Evolutionary conservation across 345 rosid species (phyloP), one percentile per base, ranked within the genome.

Genomic region (Iberis pinnata): DNA sequence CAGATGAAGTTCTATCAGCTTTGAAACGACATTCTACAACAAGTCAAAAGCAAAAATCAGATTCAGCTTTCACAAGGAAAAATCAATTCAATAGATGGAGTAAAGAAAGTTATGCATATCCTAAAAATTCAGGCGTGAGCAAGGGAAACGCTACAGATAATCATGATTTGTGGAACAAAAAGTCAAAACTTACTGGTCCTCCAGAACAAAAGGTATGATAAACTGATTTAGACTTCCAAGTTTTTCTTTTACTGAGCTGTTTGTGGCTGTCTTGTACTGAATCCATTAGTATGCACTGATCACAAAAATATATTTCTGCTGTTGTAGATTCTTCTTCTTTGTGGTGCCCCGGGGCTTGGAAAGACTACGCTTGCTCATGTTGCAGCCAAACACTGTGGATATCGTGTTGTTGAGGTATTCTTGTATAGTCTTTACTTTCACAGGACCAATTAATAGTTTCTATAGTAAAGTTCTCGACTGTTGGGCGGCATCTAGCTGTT

Each of bases 321-420:
- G 2, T 56, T 73, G 86, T 86, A 88, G 98, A 76, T 92, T 63
- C 98, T 92, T 58, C 60, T 88, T 65, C 96, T 88, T 43, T 88
- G 98, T 68, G 96, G 98, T 47, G 83, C 98, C 51, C 98, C 96
- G 16, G 98, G 98, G 56, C 98, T 92, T 73, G 98, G 98, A 53
- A 92, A 92, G 83, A 92, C 98, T 57, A 92, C 98, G 11, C 93
- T 92, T 68, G 98, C 96, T 35, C 96, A 88, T 69, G 80, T 88
- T 48, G 93, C 95, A 74, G 96, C 98, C 37, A 80, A 88, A 73
- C 98, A 92, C 71, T 92, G 98, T 70, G 98, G 98, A 64, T 92
- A 88, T 64, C 84, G 78, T 24, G 95, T 80, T 36, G 89, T 92
- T 64, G 98, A 92, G 98, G 98, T 92, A 61, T 56, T 69, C 49